Evolutionary conservation across 768 basidiomycete species (phyloP).

Genomic region (Amanita rubescens): DNA sequence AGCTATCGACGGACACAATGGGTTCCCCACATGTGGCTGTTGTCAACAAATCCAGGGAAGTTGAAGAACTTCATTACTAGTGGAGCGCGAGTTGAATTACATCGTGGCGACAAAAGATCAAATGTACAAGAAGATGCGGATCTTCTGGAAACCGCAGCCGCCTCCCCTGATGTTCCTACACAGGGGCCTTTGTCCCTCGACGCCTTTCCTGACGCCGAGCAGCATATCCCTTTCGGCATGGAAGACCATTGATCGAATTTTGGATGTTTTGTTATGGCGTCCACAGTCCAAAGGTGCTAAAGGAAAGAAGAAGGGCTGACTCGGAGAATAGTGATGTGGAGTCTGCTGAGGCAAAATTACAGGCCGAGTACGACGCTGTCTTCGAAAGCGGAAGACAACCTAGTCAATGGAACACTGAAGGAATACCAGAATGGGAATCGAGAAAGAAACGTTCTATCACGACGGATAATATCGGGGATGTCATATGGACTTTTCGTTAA

Average conservation of each 20-base stretch:
- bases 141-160: slow-evolving; percentile 35
- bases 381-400: slow-evolving; percentile 63
- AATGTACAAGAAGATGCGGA: slow-evolving; percentile 24
- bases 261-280: slow-evolving; percentile 70
- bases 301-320: slow-evolving; percentile 16
- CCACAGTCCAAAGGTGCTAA: slow-evolving; percentile 21
- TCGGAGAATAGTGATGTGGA: slow-evolving; percentile 22
- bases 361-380: slow-evolving; percentile 30
- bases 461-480: slow-evolving; percentile 45
- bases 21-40: slow-evolving; percentile 92
- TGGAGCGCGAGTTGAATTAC: slow-evolving; percentile 55
- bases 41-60: slow-evolving; percentile 54
- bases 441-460: slow-evolving; percentile 33
- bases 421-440: slow-evolving; percentile 55
- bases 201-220: slow-evolving; percentile 63
- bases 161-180: slow-evolving; percentile 24
- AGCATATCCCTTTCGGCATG: slow-evolving; percentile 69
- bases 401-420: slow-evolving; percentile 42
- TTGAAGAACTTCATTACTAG: slow-evolving; percentile 69
- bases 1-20: slow-evolving; percentile 79
- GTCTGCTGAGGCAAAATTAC: slow-evolving; percentile 9
- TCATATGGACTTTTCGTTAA: slow-evolving; percentile 86
- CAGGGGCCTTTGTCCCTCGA: slow-evolving; percentile 20
- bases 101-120: slow-evolving; percentile 46
- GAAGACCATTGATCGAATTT: slow-evolving; percentile 88